A percentile compares a stretch with the other conserved stretches of the same genome.
Evolutionary conservation across 176 grass and related monocot genomes (phyloP).

Genomic region (Musa troglodytarum): DNA sequence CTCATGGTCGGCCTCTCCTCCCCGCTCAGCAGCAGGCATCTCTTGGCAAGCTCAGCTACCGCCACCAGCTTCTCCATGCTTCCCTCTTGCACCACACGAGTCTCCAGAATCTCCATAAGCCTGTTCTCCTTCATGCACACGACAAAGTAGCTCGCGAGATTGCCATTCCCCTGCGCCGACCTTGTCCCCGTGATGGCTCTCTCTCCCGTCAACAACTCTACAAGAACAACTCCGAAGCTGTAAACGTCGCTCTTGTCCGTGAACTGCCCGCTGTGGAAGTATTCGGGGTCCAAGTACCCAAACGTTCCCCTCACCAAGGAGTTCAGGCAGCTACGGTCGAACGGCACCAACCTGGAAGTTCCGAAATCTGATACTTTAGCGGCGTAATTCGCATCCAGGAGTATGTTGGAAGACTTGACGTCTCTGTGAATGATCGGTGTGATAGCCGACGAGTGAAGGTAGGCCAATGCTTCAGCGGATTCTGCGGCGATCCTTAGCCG

Average conservation of each 20-base stretch:
- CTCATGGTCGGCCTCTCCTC: constrained; percentile 19
- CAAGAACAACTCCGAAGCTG: constrained; percentile 11
- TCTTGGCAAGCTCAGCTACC: constrained; percentile 10
- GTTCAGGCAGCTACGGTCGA: not conserved
- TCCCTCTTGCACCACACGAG: constrained; percentile 1
- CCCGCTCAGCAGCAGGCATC: constrained; percentile 6
- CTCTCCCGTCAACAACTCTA: constrained; percentile 10
- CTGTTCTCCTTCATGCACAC: constrained; percentile 1
- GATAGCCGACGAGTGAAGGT: constrained; percentile 1
- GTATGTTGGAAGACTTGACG: constrained; percentile 14
- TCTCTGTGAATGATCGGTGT: constrained; percentile 9
- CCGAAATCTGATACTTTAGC: constrained; percentile 15
- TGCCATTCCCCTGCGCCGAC: not conserved
- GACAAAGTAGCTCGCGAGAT: constrained; percentile 5
- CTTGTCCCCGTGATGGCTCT: not conserved
- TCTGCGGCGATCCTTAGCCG: constrained; percentile 32
- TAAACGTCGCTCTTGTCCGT: constrained; percentile 26
- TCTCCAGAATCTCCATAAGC: constrained; percentile 1
- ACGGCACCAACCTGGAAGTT: not conserved
- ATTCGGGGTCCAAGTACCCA: constrained; percentile 31
- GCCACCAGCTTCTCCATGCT: constrained; percentile 7
- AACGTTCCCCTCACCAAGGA: constrained; percentile 1
- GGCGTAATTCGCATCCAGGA: constrained; percentile 4
- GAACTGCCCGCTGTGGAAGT: constrained; percentile 18
- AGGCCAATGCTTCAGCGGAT: constrained; percentile 18